These are phyloP conservation scores for Orobanche coerulescens DNA, from an alignment of 257 asterid species.

Conservation along the genomic window DNA sequence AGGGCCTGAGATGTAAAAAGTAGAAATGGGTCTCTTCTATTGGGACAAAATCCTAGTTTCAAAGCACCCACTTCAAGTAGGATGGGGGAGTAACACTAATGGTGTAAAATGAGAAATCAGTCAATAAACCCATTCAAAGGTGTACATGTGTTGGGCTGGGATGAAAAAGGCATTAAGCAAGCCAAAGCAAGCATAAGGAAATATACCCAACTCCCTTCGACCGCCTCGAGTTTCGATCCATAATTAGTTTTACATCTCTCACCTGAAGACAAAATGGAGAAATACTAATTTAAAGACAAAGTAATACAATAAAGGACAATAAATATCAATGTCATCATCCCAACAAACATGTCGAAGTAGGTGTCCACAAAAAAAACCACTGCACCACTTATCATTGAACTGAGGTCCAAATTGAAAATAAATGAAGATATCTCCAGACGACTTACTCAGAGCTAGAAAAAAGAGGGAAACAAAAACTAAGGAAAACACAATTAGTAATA, in stretches of 20 bases:
- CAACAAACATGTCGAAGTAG: not conserved
- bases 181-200: constrained; percentile 5
- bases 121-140: not conserved
- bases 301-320: not conserved
- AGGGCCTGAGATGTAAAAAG: too few species aligned
- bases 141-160: not conserved
- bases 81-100: not conserved
- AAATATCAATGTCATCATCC: not conserved
- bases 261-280: constrained; percentile 43
- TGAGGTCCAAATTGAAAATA: not conserved
- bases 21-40: too few species aligned
- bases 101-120: constrained; percentile 3
- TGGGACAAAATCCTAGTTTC: too few species aligned
- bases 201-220: constrained; percentile 99
- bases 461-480: not conserved
- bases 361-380: not conserved
- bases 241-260: constrained; percentile 89
- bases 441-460: constrained; percentile 6
- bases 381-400: not conserved
- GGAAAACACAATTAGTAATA: not conserved
- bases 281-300: not conserved
- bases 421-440: constrained; percentile 1
- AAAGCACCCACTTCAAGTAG: too few species aligned
- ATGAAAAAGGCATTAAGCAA: not conserved
- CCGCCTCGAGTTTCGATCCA: constrained; percentile 96